phyloP scores from a whole-genome alignment of 331 rosid genomes.

The Stylosanthes scabra region DNA sequence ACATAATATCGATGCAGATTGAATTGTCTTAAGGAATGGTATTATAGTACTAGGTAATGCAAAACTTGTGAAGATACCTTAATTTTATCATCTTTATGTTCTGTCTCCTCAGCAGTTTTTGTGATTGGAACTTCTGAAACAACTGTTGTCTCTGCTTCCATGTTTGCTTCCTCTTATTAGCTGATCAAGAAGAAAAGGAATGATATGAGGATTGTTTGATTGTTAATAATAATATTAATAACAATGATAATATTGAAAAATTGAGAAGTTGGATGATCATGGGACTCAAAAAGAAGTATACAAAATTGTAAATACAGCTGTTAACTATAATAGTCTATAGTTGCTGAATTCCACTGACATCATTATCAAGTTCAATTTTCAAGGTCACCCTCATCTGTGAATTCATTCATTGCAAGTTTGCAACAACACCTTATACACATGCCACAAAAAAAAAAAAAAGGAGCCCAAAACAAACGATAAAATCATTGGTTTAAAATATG shows the following conservation, averaged over 20 bases:
- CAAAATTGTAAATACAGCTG: neutral
- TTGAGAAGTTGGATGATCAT: neutral
- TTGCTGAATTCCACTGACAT: neutral
- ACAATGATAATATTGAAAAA: neutral
- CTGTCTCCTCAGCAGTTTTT: slow-evolving; percentile 57
- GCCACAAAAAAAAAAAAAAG: neutral
- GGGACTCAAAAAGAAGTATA: neutral
- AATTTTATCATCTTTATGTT: slow-evolving; percentile 39
- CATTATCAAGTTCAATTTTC: neutral
- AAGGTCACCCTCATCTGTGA: slow-evolving; percentile 1
- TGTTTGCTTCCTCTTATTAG: slow-evolving; percentile 36
- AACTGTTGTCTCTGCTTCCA: slow-evolving; percentile 70
- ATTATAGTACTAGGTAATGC: slow-evolving; percentile 1
- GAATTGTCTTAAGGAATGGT: slow-evolving; percentile 16
- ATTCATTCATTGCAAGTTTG: neutral
- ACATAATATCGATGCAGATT: neutral
- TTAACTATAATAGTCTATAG: no score
- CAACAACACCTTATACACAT: neutral
- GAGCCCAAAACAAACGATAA: neutral
- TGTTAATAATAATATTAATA: no score
- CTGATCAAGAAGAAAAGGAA: slow-evolving; percentile 34
- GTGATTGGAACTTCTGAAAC: slow-evolving; percentile 58
- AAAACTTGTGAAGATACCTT: slow-evolving; percentile 58
- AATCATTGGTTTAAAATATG: neutral
- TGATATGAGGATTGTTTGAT: slow-evolving; percentile 2